A percentile compares a stretch with the other conserved stretches of the same genome.
Evolutionary conservation across 1,139 yeast species (phyloP).

Genomic region (Yamadazyma diddensiae): DNA sequence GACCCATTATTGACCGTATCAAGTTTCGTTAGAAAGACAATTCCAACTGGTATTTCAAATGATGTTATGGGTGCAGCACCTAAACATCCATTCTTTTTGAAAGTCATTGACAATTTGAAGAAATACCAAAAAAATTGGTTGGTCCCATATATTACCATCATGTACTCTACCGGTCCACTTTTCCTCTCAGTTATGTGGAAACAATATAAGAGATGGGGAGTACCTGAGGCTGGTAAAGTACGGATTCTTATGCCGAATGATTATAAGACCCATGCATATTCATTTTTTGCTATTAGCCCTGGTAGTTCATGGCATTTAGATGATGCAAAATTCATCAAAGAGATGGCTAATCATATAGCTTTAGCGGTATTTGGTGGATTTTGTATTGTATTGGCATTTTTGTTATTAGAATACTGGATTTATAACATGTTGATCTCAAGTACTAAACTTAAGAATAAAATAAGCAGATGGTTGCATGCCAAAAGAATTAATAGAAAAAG

Average conservation of each 20-base stretch:
- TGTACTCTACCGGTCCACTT: constrained; percentile 92
- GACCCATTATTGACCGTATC: constrained; percentile 81
- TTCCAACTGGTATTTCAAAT: constrained; percentile 89
- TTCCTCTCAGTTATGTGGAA: constrained; percentile 85
- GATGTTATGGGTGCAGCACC: constrained; percentile 93
- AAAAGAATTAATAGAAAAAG: constrained; percentile 41
- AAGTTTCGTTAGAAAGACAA: constrained; percentile 82
- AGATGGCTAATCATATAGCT: constrained; percentile 67
- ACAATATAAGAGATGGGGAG: constrained; percentile 78
- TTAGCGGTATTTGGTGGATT: constrained; percentile 70
- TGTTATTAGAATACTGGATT: constrained; percentile 62
- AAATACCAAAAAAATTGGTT: constrained; percentile 70
- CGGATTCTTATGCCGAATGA: constrained; percentile 69
- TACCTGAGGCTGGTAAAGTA: constrained; percentile 61
- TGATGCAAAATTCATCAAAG: constrained; percentile 74
- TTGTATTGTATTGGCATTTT: constrained; percentile 50
- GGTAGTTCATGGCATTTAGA: constrained; percentile 91
- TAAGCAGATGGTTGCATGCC: constrained; percentile 6
- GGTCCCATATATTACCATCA: constrained; percentile 85
- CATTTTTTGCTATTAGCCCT: constrained; percentile 69
- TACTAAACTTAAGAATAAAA: constrained; percentile 5
- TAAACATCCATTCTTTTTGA: constrained; percentile 77
- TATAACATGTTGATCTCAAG: constrained; percentile 43
- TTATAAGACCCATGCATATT: constrained; percentile 53
- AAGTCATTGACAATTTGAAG: constrained; percentile 62